Evolutionary conservation across 2,329 filamentous ascomycete species (phyloP).

Genomic region (Amauroascus niger): DNA sequence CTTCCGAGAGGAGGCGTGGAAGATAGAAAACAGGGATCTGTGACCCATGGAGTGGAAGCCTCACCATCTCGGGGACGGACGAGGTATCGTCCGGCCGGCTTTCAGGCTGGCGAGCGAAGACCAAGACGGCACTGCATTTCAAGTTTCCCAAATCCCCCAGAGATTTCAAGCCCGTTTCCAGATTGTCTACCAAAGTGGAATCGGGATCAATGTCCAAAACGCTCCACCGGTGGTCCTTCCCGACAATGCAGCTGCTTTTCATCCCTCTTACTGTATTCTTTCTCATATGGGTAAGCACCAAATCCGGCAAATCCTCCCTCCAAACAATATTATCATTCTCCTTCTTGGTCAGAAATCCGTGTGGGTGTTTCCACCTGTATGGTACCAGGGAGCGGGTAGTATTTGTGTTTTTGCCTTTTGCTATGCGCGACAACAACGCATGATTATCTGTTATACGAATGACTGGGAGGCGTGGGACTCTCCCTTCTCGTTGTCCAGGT

Average conservation of each 20-base stretch:
- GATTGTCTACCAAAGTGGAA: slow-evolving; percentile 7
- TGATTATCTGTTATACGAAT: slow-evolving; percentile 6
- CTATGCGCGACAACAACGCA: neutral
- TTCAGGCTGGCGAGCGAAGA: slow-evolving; percentile 12
- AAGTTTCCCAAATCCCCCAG: slow-evolving; percentile 22
- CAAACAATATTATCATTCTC: slow-evolving; percentile 33
- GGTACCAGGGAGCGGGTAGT: slow-evolving; percentile 23
- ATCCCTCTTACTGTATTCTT: slow-evolving; percentile 31
- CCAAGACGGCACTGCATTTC: slow-evolving; percentile 26
- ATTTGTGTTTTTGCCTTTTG: neutral
- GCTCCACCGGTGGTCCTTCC: slow-evolving; percentile 13
- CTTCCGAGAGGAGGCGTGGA: slow-evolving; percentile 24
- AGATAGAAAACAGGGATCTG: slow-evolving; percentile 34
- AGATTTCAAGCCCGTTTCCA: slow-evolving; percentile 9
- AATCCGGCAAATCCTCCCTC: slow-evolving; percentile 41
- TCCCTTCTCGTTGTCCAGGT: neutral
- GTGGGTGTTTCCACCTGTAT: slow-evolving; percentile 28
- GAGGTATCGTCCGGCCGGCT: neutral
- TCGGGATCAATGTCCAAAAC: neutral
- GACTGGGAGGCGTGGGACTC: neutral
- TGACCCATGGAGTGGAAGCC: slow-evolving; percentile 23
- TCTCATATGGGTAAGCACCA: slow-evolving; percentile 33
- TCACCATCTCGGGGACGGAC: slow-evolving; percentile 21
- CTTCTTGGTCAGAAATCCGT: slow-evolving; percentile 21
- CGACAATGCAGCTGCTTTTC: slow-evolving; percentile 24